A percentile compares a stretch with the other conserved stretches of the same genome.
phyloP scores from a whole-genome alignment of 176 grass and related monocot species.

The bread wheat (Triticum aestivum) region IWGSC_CS_RefSeq_v2.1 NC_057797.1:684108678-684109177 shows the following conservation, averaged over 20 bases:
- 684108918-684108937: not conserved
- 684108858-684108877: not conserved
- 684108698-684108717: not conserved
- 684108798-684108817: not conserved
- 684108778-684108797: not conserved
- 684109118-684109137: not conserved
- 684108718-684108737: not conserved
- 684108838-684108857: not conserved
- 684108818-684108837: not conserved
- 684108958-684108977: constrained; percentile 5
- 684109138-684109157: not conserved
- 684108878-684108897: constrained; percentile 12
- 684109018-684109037: not conserved
- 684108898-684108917: not conserved
- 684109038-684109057: not conserved
- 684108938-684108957: constrained; percentile 17
- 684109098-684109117: not conserved
- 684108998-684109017: constrained; percentile 13
- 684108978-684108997: constrained; percentile 1
- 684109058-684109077: not conserved
- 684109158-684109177: constrained; percentile 3
- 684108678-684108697: not conserved
- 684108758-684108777: constrained; percentile 2
- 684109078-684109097: not conserved
- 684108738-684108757: not conserved